Evolutionary conservation across 306 rosid genomes (phyloP), one percentile per base, ranked within the genome.

Genomic region (Lathyrus tuberosus): DNA sequence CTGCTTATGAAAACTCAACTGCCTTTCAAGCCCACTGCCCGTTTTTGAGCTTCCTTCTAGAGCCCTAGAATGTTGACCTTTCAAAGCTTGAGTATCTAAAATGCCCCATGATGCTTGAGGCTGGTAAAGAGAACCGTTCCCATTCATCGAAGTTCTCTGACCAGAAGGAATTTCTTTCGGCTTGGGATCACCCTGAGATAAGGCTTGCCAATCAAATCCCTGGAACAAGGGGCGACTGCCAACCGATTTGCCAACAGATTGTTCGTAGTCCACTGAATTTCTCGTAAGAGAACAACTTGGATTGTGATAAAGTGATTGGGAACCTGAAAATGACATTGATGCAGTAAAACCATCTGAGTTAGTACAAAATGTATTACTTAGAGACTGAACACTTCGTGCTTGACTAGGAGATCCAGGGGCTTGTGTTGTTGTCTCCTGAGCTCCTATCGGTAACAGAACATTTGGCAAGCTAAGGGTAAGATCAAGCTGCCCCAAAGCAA

Each of bases 131-230:
- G 86, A 73, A 10, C 89, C 92, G 63, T 85, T 94, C 54, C 92
- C 95, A 44, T 74, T 91, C 75, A 70, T 51, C 43, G 64, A 54
- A 62, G 80, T 52, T 78, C 83, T 89, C 62, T 86, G 96, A 73
- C 85, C 82, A 65, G 77, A 49, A 28, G 96, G 86, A 76, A 84
- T 67, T 61, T 90, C 98, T 74, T 88, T 92, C 57, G 68, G 84
- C 79, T 90, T 90, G 47, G 90, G 65, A 76, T 94, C 97, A 60
- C 66, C 81, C 83, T 87, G 95, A 70, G 96, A 65, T 57, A 76
- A 89, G n/a, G 84, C 95, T 89, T 82, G 97, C 97, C 93, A 94
- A 76, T 94, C 97, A 26, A 94, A 77, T 67, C 96, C 97, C 86
- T 86, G 89, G 71, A 95, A 95, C 64, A 95, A 83, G 37, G 97